Base-by-base conservation (phyloP, 1,284 basidiomycete genomes). In the Chiua sp. region DNA sequence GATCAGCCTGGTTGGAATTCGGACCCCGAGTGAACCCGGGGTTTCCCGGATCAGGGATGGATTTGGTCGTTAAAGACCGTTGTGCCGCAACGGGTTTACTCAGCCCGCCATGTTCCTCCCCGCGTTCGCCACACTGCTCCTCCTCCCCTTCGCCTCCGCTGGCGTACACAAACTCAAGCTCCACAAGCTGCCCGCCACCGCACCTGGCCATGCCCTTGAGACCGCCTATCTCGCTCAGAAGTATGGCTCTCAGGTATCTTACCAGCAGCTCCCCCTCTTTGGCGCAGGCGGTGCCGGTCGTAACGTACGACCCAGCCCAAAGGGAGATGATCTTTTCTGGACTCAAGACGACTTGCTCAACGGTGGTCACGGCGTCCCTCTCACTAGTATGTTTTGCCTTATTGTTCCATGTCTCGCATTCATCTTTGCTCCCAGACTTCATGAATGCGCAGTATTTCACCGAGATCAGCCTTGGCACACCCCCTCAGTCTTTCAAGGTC, bases 361-460 rank as follows among this genome's bases (percentile, higher is more conserved):
- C 63, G 91, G 88, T 59, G 95, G 94, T 46, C 97, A 99, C 77
- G 79, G 81, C 54, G 93, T 98, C 51, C 97, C 97, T 61, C 84
- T 99, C 53, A 91, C 84, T 72, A 97, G 96, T 98, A 71, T 65
- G 93, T 86, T 30, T 12, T 11, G 13, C 23, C 26, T 20, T 15
- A 22, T 7, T 30, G 13, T 28, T 44, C 47, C 42, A 10, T 23
- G 5, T 39, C 4, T 20, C 23, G 7, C 49, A 30, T 50, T 63
- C 55, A 61, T 20, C 51, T 48, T 61, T 46, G 18, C 47, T 28
- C 10, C 18, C 56, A 84, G 96, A 99, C 83, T 99, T 95, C 80
- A 88, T 98, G 87, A 98, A 98, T 74, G 96, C 97, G 32, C 97
- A 99, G 78, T 98, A 99, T 81, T 99, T 87, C 75, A 86, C 95